A percentile compares a stretch with the other conserved stretches of the same genome.
These are phyloP conservation scores for Aureobasidium uvarum DNA, from an alignment of 2,329 filamentous ascomycete genomes.

Conservation along the genomic window DNA sequence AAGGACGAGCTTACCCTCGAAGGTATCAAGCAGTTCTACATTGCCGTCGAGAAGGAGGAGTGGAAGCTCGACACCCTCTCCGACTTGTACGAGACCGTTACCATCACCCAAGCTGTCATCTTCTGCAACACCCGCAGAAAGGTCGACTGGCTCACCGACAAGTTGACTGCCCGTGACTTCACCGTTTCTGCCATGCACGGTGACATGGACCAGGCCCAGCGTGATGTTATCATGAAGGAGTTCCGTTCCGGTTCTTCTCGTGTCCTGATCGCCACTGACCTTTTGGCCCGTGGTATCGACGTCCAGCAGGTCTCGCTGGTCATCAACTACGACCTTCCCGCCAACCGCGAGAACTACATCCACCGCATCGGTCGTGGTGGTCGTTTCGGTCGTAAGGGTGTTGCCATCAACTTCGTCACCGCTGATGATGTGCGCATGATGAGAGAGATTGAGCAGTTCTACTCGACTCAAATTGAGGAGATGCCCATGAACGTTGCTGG, in stretches of 20 bases:
- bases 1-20: slow-evolving; percentile 99
- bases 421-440: slow-evolving; percentile 99
- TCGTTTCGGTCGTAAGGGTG: slow-evolving; percentile 99
- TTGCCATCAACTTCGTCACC: slow-evolving; percentile 99
- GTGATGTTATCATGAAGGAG: slow-evolving; percentile 99
- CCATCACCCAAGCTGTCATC: slow-evolving; percentile 99
- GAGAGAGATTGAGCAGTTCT: slow-evolving; percentile 99
- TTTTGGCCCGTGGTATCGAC: slow-evolving; percentile 98
- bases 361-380: slow-evolving; percentile 99
- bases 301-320: slow-evolving; percentile 99
- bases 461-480: slow-evolving; percentile 99
- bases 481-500: slow-evolving; percentile 92
- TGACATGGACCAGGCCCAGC: slow-evolving; percentile 97
- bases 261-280: slow-evolving; percentile 97
- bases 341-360: slow-evolving; percentile 99
- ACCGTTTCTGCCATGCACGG: slow-evolving; percentile 99
- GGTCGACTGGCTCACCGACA: slow-evolving; percentile 99
- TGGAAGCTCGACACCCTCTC: slow-evolving; percentile 99
- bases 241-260: slow-evolving; percentile 98
- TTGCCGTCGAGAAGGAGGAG: slow-evolving; percentile 99
- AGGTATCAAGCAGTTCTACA: slow-evolving; percentile 99
- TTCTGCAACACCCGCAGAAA: slow-evolving; percentile 99
- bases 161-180: slow-evolving; percentile 98
- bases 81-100: slow-evolving; percentile 98
- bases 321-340: slow-evolving; percentile 99